Conservation (phyloP, 2,329 filamentous ascomycete genomes). For the Colletotrichum sp. region DNA sequence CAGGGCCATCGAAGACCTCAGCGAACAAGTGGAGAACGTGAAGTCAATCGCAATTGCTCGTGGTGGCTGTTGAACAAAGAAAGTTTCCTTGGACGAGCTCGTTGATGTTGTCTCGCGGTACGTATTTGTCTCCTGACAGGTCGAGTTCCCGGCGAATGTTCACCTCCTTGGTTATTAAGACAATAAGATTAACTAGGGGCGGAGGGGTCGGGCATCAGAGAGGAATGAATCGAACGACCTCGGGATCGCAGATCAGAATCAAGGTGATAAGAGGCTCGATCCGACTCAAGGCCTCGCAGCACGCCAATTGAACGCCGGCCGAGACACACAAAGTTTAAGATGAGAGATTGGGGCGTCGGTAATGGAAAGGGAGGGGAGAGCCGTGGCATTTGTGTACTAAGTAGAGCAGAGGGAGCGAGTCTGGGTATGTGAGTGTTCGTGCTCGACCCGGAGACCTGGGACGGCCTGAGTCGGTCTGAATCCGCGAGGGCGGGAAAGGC, state of each 20-base stretch:
- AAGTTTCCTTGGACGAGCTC: background rate
- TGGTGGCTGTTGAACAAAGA: background rate
- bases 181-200: background rate
- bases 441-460: slow-evolving; percentile 8
- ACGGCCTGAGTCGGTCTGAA: slow-evolving; percentile 15
- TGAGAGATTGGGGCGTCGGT: background rate
- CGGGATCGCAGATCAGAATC: background rate
- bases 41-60: background rate
- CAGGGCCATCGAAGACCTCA: background rate
- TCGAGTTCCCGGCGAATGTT: background rate
- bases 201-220: background rate
- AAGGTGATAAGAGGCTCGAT: background rate
- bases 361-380: background rate
- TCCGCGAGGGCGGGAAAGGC: slow-evolving; percentile 19
- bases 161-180: background rate
- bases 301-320: background rate
- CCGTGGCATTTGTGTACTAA: background rate
- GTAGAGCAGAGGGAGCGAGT: background rate
- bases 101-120: background rate
- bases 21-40: slow-evolving; percentile 2
- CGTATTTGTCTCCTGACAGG: background rate
- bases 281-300: background rate
- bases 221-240: background rate
- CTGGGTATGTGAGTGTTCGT: background rate
- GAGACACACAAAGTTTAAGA: background rate